A percentile compares a stretch with the other conserved stretches of the same genome.
phyloP scores from a whole-genome alignment of 192 early-diverging fungal species.

The Chytriomyces sp. region DNA sequence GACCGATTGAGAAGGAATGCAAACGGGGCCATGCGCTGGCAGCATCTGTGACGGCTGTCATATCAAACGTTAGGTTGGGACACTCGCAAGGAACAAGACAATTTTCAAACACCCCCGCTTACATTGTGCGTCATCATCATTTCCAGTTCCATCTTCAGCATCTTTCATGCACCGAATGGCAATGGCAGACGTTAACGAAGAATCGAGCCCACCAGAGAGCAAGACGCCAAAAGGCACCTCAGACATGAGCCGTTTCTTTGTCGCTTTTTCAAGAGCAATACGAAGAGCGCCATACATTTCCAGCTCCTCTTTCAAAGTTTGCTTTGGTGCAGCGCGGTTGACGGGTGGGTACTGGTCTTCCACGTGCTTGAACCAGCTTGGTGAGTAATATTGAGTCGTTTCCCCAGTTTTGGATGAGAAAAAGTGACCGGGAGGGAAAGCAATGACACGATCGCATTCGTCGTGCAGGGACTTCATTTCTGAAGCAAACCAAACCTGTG shows the following conservation, averaged over 20 bases:
- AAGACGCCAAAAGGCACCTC: conserved; percentile 98
- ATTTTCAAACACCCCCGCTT: conserved; percentile 24
- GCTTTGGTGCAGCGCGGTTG: conserved; percentile 59
- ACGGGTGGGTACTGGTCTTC: conserved; percentile 39
- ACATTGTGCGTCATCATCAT: conserved; percentile 64
- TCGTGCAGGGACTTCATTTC: conserved; percentile 97
- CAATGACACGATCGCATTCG: conserved; percentile 95
- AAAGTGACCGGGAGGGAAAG: conserved; percentile 97
- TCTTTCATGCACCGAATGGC: conserved; percentile 67
- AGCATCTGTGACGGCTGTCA: conserved; percentile 61
- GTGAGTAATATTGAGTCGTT: conserved; percentile 87
- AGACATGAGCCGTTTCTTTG: conserved; percentile 96
- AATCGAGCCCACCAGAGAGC: conserved; percentile 93
- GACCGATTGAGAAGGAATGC: conserved; percentile 97
- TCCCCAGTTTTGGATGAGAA: conserved; percentile 74
- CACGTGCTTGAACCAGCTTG: conserved; percentile 77
- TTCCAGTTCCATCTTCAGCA: conserved; percentile 53
- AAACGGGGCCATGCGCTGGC: conserved; percentile 79
- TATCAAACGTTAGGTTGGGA: not conserved
- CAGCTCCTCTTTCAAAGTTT: conserved; percentile 57
- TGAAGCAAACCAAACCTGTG: conserved; percentile 82
- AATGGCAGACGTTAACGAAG: conserved; percentile 92
- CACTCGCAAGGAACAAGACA: not conserved
- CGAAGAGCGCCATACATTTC: conserved; percentile 77
- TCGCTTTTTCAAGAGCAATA: conserved; percentile 79